Evolutionary conservation across 768 basidiomycete genomes (phyloP).

Genomic region (Podaxis sp.): DNA sequence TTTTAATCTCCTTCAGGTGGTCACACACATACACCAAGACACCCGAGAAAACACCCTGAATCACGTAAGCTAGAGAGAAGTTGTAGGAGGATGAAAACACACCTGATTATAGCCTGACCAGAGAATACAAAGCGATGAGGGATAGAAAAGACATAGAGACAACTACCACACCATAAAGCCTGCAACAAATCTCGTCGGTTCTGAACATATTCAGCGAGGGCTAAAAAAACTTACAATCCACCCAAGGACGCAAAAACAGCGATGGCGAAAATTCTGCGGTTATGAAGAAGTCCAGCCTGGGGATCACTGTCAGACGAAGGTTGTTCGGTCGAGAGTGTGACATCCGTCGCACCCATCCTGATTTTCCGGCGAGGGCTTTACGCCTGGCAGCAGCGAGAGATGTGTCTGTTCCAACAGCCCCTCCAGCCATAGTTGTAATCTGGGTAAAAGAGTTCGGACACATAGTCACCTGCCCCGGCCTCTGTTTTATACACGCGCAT

Average conservation of each 20-base stretch:
- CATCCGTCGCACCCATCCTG: slow-evolving; percentile 56
- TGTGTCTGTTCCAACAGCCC: slow-evolving; percentile 28
- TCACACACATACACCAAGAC: slow-evolving; percentile 52
- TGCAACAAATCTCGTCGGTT: slow-evolving; percentile 25
- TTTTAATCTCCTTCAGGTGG: not conserved
- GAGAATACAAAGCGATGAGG: not conserved
- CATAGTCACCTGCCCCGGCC: not conserved
- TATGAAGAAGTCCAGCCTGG: slow-evolving; percentile 64
- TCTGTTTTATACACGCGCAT: slow-evolving; percentile 6
- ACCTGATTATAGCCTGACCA: slow-evolving; percentile 64
- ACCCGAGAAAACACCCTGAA: slow-evolving; percentile 72
- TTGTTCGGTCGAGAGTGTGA: not conserved
- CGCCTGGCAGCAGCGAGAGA: slow-evolving; percentile 44
- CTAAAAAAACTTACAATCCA: slow-evolving; percentile 51
- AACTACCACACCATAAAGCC: slow-evolving; percentile 52
- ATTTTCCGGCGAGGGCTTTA: slow-evolving; percentile 56
- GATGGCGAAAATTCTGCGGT: slow-evolving; percentile 61
- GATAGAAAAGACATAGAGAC: not conserved
- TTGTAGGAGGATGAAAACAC: slow-evolving; percentile 10
- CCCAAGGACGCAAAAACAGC: slow-evolving; percentile 80
- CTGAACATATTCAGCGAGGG: not conserved
- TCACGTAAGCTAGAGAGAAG: slow-evolving; percentile 1
- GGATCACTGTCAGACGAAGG: not conserved
- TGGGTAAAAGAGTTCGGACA: slow-evolving; percentile 1
- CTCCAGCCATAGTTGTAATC: slow-evolving; percentile 43